Evolutionary conservation across 495 filamentous ascomycete genomes (phyloP).

Genomic region (Amphirosellinia nigrospora): DNA sequence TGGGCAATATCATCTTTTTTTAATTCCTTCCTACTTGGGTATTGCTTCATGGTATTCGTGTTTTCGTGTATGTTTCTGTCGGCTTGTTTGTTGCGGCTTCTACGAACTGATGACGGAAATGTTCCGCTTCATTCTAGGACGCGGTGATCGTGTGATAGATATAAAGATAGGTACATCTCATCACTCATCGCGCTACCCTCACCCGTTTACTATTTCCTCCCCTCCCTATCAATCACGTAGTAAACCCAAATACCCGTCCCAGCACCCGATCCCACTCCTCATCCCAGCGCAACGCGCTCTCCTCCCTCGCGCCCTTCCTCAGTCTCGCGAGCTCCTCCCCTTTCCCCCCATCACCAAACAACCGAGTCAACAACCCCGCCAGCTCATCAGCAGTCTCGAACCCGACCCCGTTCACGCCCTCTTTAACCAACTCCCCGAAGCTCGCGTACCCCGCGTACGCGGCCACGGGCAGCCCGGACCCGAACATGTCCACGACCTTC

Average conservation of each 20-base stretch:
- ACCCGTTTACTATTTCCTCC: too few species aligned
- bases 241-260: slow-evolving; percentile 70
- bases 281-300: slow-evolving; percentile 84
- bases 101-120: neutral
- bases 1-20: neutral
- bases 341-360: slow-evolving; percentile 58
- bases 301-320: slow-evolving; percentile 73
- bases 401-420: slow-evolving; percentile 83
- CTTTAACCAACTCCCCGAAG: slow-evolving; percentile 83
- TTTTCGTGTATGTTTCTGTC: neutral
- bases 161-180: neutral
- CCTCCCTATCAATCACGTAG: neutral
- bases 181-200: neutral
- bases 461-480: slow-evolving; percentile 86
- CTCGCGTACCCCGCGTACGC: slow-evolving; percentile 84
- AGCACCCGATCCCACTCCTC: slow-evolving; percentile 90
- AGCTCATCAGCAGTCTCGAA: slow-evolving; percentile 74
- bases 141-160: neutral
- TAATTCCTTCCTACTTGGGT: neutral
- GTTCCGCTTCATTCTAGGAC: too few species aligned
- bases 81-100: neutral
- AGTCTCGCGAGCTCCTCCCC: slow-evolving; percentile 61
- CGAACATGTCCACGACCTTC: slow-evolving; percentile 99
- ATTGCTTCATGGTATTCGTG: neutral
- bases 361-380: slow-evolving; percentile 58